Percentiles rank a stretch among this genome's conserved stretches.
Evolutionary conservation across 129 eudicot species (phyloP).

Genomic region (Helianthus tuberosus): DNA sequence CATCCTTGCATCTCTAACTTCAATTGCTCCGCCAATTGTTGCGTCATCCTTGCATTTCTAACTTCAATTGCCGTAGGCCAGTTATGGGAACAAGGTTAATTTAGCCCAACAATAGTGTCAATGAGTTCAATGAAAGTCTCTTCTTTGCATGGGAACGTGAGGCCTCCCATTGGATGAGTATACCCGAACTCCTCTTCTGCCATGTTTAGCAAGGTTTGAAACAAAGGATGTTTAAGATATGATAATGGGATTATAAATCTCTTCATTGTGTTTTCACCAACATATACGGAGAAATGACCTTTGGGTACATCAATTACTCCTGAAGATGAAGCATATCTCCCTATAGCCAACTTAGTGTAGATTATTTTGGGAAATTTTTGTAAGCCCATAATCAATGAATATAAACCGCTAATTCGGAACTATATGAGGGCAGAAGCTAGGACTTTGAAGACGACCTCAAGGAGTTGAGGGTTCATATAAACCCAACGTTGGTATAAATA

Average conservation of each 20-base stretch:
- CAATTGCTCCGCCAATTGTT: too few species aligned
- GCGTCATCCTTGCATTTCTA: too few species aligned
- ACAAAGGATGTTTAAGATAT: conserved; percentile 18
- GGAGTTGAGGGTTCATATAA: conserved; percentile 7
- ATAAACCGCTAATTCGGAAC: neutral
- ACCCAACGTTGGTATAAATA: conserved; percentile 17
- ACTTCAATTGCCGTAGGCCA: too few species aligned
- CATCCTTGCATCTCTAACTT: too few species aligned
- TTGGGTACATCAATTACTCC: neutral
- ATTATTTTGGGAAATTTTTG: conserved; percentile 10
- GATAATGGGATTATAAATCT: conserved; percentile 10
- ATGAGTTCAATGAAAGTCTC: conserved; percentile 33
- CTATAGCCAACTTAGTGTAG: neutral
- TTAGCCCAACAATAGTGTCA: neutral
- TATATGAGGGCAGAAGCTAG: neutral
- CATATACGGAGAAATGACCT: conserved; percentile 14
- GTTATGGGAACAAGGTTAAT: too few species aligned
- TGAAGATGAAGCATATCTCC: neutral
- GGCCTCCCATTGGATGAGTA: conserved; percentile 24
- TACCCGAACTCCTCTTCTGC: conserved; percentile 11
- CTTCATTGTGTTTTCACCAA: conserved; percentile 22
- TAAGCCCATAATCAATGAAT: neutral
- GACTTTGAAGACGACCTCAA: neutral
- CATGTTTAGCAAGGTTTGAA: neutral
- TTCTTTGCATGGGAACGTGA: conserved; percentile 36